Percentiles rank a stretch among this genome's conserved stretches.
phyloP scores from a whole-genome alignment of 768 basidiomycete genomes.

The Termitomyces sp. region DNA sequence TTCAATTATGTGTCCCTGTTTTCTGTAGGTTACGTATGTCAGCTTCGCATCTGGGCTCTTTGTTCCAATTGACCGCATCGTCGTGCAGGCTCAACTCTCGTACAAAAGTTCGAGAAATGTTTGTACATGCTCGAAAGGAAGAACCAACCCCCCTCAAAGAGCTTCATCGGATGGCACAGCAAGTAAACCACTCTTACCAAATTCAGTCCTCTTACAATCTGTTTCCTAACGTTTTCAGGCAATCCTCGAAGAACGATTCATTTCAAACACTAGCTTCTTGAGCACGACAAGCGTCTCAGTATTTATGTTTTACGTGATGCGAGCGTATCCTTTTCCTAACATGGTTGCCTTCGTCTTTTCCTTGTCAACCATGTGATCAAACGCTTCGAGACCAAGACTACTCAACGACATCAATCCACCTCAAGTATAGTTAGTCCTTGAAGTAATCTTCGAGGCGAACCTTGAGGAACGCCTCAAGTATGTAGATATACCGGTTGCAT shows the following conservation, averaged over 20 bases:
- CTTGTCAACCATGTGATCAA: no score
- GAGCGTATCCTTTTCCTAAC: no score
- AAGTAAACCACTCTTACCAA: not conserved
- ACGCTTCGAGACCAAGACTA: not conserved
- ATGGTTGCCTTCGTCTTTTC: not conserved
- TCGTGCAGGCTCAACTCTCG: not conserved
- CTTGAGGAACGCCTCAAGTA: not conserved
- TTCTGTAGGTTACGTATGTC: not conserved
- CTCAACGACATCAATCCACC: not conserved
- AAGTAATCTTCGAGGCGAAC: no score
- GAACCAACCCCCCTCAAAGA: not conserved
- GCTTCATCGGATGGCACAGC: not conserved
- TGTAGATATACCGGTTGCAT: not conserved
- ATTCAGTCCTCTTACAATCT: not conserved
- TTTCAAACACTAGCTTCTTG: not conserved
- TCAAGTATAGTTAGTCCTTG: no score
- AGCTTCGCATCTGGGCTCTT: not conserved
- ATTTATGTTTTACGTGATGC: not conserved
- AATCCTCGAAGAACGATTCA: no score
- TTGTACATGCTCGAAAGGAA: not conserved
- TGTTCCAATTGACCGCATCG: not conserved
- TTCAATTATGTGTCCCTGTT: not conserved
- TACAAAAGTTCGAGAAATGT: not conserved
- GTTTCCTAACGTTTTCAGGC: not conserved
- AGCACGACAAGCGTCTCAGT: not conserved